Evolutionary conservation across 441 rosid genomes (phyloP).

Genomic region (Erodium chrysanthum): DNA sequence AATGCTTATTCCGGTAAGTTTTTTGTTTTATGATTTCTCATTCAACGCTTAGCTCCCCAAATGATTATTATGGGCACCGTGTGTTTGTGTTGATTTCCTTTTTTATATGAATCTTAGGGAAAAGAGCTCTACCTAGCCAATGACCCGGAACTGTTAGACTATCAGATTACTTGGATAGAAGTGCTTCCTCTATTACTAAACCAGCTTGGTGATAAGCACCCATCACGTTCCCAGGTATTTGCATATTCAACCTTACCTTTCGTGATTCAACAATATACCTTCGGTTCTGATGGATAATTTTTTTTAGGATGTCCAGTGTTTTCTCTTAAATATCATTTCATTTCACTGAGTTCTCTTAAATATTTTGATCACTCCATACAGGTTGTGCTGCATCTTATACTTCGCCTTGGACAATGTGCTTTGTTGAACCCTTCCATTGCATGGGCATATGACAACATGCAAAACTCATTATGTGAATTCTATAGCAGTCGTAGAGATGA

Average conservation of each 20-base stretch:
- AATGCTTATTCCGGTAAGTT: constrained; percentile 68
- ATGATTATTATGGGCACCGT: constrained; percentile 1
- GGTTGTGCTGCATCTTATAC: constrained; percentile 64
- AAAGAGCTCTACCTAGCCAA: constrained; percentile 31
- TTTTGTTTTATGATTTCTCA: constrained; percentile 10
- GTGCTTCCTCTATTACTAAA: constrained; percentile 54
- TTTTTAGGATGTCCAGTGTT: background rate
- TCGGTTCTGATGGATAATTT: background rate
- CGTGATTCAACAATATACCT: background rate
- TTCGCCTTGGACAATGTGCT: constrained; percentile 53
- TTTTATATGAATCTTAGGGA: constrained; percentile 29
- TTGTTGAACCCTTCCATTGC: constrained; percentile 30
- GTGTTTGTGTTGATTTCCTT: background rate
- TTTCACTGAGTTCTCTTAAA: constrained; percentile 14
- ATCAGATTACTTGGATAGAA: constrained; percentile 57
- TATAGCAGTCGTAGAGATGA: constrained; percentile 37
- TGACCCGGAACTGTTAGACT: constrained; percentile 37
- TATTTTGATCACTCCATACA: constrained; percentile 22
- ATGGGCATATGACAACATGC: constrained; percentile 46
- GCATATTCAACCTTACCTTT: constrained; percentile 11
- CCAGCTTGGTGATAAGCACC: constrained; percentile 49
- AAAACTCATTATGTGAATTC: constrained; percentile 40
- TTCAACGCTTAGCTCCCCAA: background rate
- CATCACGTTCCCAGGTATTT: constrained; percentile 51
- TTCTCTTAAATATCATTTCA: background rate